Percentiles rank a stretch among this genome's conserved stretches.
Conservation (phyloP, 495 filamentous ascomycete genomes). For the Daldinia bambusicola region DNA sequence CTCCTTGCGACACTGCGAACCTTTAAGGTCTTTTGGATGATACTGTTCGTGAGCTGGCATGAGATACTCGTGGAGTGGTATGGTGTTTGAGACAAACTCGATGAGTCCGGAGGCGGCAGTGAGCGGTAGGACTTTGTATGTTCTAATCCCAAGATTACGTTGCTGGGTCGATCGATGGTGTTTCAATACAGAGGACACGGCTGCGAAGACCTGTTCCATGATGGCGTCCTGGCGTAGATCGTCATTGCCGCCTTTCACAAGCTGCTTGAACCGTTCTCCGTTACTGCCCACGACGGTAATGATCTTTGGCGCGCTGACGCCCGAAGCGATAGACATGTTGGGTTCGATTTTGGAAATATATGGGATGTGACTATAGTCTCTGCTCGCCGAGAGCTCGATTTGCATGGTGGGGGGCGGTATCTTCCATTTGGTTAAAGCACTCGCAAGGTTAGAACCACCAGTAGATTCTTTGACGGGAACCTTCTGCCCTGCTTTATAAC, state of each 20-base stretch:
- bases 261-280: conserved; percentile 82
- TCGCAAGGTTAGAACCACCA: conserved; percentile 67
- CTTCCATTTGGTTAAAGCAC: conserved; percentile 62
- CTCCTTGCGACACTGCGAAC: conserved; percentile 75
- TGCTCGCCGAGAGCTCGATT: conserved; percentile 75
- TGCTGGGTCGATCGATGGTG: conserved; percentile 86
- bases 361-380: conserved; percentile 81
- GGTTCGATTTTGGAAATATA: conserved; percentile 72
- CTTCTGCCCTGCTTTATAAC: conserved; percentile 72
- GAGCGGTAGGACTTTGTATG: conserved; percentile 95
- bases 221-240: conserved; percentile 99
- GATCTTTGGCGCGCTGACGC: conserved; percentile 91
- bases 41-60: conserved; percentile 90
- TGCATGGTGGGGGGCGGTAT: conserved; percentile 93
- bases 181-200: conserved; percentile 89
- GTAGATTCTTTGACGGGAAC: conserved; percentile 67
- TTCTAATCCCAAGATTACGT: conserved; percentile 86
- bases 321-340: conserved; percentile 83
- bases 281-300: conserved; percentile 80
- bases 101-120: conserved; percentile 88
- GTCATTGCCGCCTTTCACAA: conserved; percentile 94
- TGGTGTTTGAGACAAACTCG: conserved; percentile 93
- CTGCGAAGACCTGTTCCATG: conserved; percentile 99
- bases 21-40: conserved; percentile 84
- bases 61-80: conserved; percentile 88